Base-by-base conservation (phyloP, 2,329 filamentous ascomycete genomes). In the Cercospora brassicicola region DNA sequence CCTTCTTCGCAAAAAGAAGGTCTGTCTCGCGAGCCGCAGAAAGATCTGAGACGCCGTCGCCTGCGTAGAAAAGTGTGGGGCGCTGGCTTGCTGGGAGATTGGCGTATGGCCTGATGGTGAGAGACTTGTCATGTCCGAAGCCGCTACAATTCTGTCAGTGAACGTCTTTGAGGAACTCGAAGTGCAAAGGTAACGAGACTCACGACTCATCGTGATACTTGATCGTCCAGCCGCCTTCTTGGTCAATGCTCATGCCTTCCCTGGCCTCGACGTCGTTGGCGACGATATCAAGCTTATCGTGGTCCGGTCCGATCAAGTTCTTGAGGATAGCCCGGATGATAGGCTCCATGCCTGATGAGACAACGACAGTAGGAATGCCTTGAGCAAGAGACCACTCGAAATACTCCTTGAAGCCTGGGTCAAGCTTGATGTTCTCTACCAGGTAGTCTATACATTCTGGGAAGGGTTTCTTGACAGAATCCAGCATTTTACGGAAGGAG, bases 101-200 rank as follows among this genome's bases (percentile, higher is more conserved):
- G 2, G 90, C 90, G 81, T 98, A 98, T 62, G 93, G 93, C 72
- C 92, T 89, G 76, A 99, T 93, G 78, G 95, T 92, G 64, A 94
- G 84, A 28, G 90, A 94, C 87, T 99, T 99, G 85, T 99, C 94
- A 78, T 99, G 95, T n/a, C 95, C 95, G 76, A 96, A 96, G 67
- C 89, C 86, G 77, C 91, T 92, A 70, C 2, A 7, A 8, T 10
- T 3, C 11, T 11, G 53, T 67, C 42, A 67, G 53, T 36, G 31
- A 9, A 6, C 5, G 36, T 20, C n/a, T 59, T 10, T 8, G 2
- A 45, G 9, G 23, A 15, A 51, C 2, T 18, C n/a, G 5, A 1
- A 28, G 7, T 15, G 9, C 8, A 18, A 64, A 10, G 28, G 4
- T 11, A 18, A 59, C 55, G 2, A 30, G 5, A 39, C 80, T 77